Conservation (phyloP, 805 yeast genomes). For the Saccharomyces kudriavzevii region DNA sequence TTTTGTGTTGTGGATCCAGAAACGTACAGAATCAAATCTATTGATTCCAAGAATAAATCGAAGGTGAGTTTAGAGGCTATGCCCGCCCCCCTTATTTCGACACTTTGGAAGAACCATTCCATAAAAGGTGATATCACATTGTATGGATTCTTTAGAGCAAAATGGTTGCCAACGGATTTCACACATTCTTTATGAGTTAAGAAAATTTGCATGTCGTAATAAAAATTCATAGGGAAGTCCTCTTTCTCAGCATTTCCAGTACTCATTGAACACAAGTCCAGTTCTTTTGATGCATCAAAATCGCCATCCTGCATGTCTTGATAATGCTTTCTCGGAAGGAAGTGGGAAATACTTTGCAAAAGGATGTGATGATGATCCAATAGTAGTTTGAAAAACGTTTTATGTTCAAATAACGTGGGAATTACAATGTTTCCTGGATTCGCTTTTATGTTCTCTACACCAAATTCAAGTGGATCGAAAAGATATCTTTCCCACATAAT, state of each 20-base stretch:
- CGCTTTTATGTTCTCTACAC: not conserved
- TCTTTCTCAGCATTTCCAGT: not conserved
- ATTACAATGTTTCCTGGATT: conserved; percentile 1
- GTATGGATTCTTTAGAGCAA: conserved; percentile 3
- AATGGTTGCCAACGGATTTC: conserved; percentile 3
- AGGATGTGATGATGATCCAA: conserved; percentile 1
- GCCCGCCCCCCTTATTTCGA: not conserved
- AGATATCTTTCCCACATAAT: conserved; percentile 11
- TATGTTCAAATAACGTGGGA: conserved; percentile 6
- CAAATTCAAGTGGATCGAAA: conserved; percentile 3
- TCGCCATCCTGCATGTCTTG: conserved; percentile 1
- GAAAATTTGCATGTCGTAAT: conserved; percentile 9
- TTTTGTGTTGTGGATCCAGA: not conserved
- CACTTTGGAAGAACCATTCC: conserved; percentile 4
- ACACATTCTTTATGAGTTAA: conserved; percentile 7
- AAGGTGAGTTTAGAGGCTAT: not conserved
- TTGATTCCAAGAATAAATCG: not conserved
- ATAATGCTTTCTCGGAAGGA: conserved; percentile 2
- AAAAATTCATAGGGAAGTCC: conserved; percentile 18
- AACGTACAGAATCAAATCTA: conserved; percentile 1
- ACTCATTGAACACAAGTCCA: not conserved
- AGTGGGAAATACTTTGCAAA: not conserved
- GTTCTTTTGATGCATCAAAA: not conserved
- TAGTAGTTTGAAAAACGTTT: conserved; percentile 2
- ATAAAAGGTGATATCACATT: conserved; percentile 1